A percentile compares a stretch with the other conserved stretches of the same genome.
phyloP scores from a whole-genome alignment of 495 filamentous ascomycete species.

The Aspergillus avenaceus region DNA sequence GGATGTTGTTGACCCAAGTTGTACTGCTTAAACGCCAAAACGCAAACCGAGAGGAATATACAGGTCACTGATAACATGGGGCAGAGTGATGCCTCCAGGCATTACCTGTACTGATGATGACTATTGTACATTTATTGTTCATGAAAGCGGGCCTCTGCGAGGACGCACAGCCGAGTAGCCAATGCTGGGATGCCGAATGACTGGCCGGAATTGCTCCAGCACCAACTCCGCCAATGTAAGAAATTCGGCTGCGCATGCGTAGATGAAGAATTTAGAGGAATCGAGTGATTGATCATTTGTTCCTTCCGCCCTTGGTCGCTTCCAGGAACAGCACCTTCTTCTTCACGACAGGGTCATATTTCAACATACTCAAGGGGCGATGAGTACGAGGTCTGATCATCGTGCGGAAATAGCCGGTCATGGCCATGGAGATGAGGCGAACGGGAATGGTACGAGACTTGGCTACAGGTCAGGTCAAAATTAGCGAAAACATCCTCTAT shows the following conservation, averaged over 20 bases:
- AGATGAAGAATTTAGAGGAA: background rate
- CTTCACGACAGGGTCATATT: slow-evolving; percentile 98
- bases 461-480: slow-evolving; percentile 41
- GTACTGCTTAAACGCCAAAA: slow-evolving; percentile 27
- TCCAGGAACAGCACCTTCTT: slow-evolving; percentile 92
- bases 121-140: slow-evolving; percentile 26
- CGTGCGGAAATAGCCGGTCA: slow-evolving; percentile 96
- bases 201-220: background rate
- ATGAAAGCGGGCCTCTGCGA: background rate
- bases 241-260: background rate
- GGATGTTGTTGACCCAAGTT: slow-evolving; percentile 22
- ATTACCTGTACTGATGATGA: slow-evolving; percentile 9
- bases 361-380: slow-evolving; percentile 90
- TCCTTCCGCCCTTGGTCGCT: slow-evolving; percentile 63
- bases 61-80: slow-evolving; percentile 9
- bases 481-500: slow-evolving; percentile 5
- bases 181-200: no score
- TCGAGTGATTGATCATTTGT: slow-evolving; percentile 19
- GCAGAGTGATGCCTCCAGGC: background rate
- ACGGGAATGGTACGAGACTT: slow-evolving; percentile 92
- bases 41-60: slow-evolving; percentile 18
- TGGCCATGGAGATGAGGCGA: slow-evolving; percentile 95
- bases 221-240: background rate
- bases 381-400: slow-evolving; percentile 76
- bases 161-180: background rate